Base-by-base conservation (phyloP, 2,329 filamentous ascomycete species). In the Diaporthe eres region DNA sequence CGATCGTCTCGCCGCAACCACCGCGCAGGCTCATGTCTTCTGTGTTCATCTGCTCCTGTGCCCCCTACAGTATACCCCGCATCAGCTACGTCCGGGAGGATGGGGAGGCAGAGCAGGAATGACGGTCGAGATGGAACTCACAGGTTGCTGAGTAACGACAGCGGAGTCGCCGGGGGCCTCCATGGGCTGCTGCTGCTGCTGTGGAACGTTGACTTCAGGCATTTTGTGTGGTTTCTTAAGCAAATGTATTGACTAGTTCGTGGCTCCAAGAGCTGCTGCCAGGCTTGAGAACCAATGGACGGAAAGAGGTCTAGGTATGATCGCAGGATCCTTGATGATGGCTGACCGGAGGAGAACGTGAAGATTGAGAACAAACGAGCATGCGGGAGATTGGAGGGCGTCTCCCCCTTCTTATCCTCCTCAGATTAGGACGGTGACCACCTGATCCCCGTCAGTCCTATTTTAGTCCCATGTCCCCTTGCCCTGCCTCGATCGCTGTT, bases 1-100 rank as follows among this genome's bases (percentile, higher is more conserved):
- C 72, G 42, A 76, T 44, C n/a, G 72, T 12, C 75, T 76, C 75
- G 57, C 75, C 75, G 65, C 75, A 76, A 12, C 75, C 75, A 44
- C 75, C 75, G 65, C 75, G 75, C 34, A 76, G 55, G 58, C 75
- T 71, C 63, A 76, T 68, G 10, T 70, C 65, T 2, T 70, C 65
- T 0, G 71, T 51, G 57, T 72, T 51, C 71, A 72, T 72, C 39
- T 47, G 42, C 19, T 58, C 55, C 44, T 72, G 71, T 17, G 57
- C 49, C 8, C 42, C 65, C 65, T 70, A 37, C 17, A 42, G 17
- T 7, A 12, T 17, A 39, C 2, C 2, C 8, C 4, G 9, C 4
- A 8, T 72, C 22, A 61, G 57, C 57, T 9, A 12, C 2, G 10
- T 3, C 12, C 6, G 3, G 10, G 22, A 22, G 57, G 19, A 28